Evolutionary conservation across 1,139 yeast genomes (phyloP), one percentile per base, ranked within the genome.

Genomic region (Magnusiomyces magnusii): DNA sequence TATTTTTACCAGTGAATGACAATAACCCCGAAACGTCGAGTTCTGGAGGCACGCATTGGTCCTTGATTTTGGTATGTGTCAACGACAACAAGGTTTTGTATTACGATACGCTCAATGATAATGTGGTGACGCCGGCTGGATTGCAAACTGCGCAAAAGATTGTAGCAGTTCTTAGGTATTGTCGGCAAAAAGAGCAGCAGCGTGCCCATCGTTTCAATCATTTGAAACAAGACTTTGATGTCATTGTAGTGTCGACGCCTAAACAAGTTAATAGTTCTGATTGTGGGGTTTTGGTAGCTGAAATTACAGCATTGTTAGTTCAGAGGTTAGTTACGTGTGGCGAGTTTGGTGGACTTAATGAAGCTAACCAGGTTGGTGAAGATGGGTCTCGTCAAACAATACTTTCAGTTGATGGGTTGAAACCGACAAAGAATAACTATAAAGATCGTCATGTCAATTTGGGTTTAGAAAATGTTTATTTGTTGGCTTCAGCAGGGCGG

Each of bases 191-290:
- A n/a, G n/a, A n/a, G n/a, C n/a, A n/a, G n/a, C n/a, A n/a, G n/a
- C n/a, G n/a, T n/a, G n/a, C n/a, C n/a, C n/a, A n/a, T n/a, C n/a
- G n/a, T n/a, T n/a, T n/a, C n/a, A n/a, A n/a, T n/a, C n/a, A n/a
- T n/a, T n/a, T n/a, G n/a, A n/a, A n/a, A n/a, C n/a, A n/a, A n/a
- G n/a, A n/a, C n/a, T 67, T 61, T 41, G 66, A 55, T 25, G 65
- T 61, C 47, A 59, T 60, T 1, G 72, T 71, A 50, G 73, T 76
- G 54, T 72, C 73, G 41, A 79, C 89, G 0, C 95, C 95, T 0
- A 95, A 86, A 66, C 95, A 88, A 70, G 75, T 76, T 49, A 87
- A 87, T 67, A 87, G 89, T 0, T 82, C 79, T 56, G 96, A 88
- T 67, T 87, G 95, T 72, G 96, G 96, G 0, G 85, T 86, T 0